Base-by-base conservation (phyloP, 768 basidiomycete genomes). In the Rhodosporidiobolus odoratus region DNA sequence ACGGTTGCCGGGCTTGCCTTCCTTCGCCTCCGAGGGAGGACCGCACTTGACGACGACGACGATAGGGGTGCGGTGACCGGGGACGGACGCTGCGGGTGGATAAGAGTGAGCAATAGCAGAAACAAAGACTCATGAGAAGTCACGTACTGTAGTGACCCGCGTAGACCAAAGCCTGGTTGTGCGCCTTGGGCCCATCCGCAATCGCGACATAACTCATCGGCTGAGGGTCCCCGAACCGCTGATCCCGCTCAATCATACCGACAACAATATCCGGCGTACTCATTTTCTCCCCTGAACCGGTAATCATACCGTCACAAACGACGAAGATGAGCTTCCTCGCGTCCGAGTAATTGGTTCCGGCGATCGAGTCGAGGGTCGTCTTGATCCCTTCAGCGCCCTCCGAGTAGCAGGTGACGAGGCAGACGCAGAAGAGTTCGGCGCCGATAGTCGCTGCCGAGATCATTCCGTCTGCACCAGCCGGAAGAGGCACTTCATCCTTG, bases 251-350 rank as follows among this genome's bases (percentile, higher is more conserved):
- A 58, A 99, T 80, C 65, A 99, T 79, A 48, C 87, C 84, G 50
- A 98, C 94, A 77, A 95, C 98, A 56, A 92, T 93, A 79, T 99
- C 96, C 12, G 96, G 96, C 12, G 96, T 99, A 72, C 91, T 93
- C 76, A 83, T 84, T 81, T 93, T 95, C 83, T 98, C 96, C 43
- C 96, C 96, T 7, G 89, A 89, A 41, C 96, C 96, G 1, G 95
- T 98, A 74, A 99, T 93, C 92, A 99, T 96, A 2, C 96, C 96
- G 79, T 99, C 96, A 57, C 93, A 93, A 17, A 99, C 89, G 66
- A 99, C 83, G 79, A 97, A 94, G 58, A 99, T 80, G 30, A 99
- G 83, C 78, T 99, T 99, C 68, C 96, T 84, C 50, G 86, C 83
- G 80, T 98, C 96, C 8, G 92, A 91, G 79, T 98, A 99, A 6